Evolutionary conservation across 139 green algal species (phyloP).

Genomic region (Chlorella sp.): DNA sequence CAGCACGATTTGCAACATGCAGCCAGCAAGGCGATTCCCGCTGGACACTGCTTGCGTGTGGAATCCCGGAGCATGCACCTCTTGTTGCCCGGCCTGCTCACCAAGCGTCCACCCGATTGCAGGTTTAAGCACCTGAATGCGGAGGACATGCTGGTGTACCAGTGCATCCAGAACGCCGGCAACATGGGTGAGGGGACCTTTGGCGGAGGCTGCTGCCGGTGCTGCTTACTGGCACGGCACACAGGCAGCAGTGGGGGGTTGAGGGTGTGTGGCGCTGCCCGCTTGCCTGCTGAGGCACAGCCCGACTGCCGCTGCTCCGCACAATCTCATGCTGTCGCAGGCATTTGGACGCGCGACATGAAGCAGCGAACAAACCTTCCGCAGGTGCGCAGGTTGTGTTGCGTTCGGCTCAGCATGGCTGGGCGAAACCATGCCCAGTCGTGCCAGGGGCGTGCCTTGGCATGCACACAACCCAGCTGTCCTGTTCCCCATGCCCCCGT

Average conservation of each 20-base stretch:
- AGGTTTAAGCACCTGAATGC: conserved; percentile 80
- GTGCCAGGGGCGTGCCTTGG: neutral
- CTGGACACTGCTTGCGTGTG: neutral
- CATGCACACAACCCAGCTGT: too few species aligned
- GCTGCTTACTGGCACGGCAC: neutral
- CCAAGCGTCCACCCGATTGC: neutral
- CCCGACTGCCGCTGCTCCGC: too few species aligned
- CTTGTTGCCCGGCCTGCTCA: neutral
- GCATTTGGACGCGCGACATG: conserved; percentile 95
- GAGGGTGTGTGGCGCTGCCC: too few species aligned
- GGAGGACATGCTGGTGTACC: conserved; percentile 92
- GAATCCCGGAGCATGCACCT: neutral
- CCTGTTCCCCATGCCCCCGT: neutral
- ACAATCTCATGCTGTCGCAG: conserved; percentile 48
- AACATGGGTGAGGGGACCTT: conserved; percentile 65
- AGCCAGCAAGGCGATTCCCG: too few species aligned
- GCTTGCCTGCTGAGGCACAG: too few species aligned
- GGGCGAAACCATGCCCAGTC: neutral
- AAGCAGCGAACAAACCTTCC: conserved; percentile 85
- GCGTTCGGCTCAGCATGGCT: neutral
- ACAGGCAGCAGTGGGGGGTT: too few species aligned
- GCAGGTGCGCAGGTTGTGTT: conserved; percentile 45
- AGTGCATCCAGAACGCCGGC: conserved; percentile 78
- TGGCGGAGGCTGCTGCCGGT: neutral
- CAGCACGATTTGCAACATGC: neutral